Base-by-base conservation (phyloP, 2,329 filamentous ascomycete species). In the Aspergillus versicolor region DNA sequence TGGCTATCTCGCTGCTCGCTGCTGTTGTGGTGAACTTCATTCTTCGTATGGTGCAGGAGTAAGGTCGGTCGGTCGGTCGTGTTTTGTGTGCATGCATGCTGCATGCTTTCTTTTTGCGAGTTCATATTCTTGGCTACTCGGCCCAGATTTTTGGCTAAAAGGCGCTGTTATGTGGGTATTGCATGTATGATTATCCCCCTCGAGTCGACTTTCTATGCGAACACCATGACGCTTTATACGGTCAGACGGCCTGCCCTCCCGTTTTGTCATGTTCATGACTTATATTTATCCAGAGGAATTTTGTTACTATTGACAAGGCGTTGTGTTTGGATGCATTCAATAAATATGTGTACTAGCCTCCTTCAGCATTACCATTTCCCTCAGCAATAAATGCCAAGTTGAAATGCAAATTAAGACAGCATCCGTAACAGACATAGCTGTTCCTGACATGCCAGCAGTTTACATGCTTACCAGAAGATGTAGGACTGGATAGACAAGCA, bases 1-100 rank as follows among this genome's bases (percentile, higher is more conserved):
- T 99, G 75, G 91, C 93, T 48, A 83, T 97, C 67, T 89, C 93
- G 53, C 79, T 99, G 64, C 78, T 97, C 67, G 82, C 90, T 47
- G 94, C 93, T 13, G 91, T 99, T n/a, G 81, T 97, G 53, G 90
- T 97, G 70, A 99, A 99, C 80, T 97, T 99, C 73, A 88, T 96
- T 38, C 79, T 99, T 71, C 84, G 92, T 63, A 72, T 77, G 56
- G 65, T 63, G 52, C 71, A 74, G 50, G 54, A 61, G 34, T 62
- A 57, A 32, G 24, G 19, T 47, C 5, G 21, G 17, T 12, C 21
- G 13, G 44, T 12, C 37, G 37, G 37, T 15, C 17, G 9, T 40
- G 37, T 15, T 40, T 19, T 21, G 40, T 17, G n/a, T 42, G 19
- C 19, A 21, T 42, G 40, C 19, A 37, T 37, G 13, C 34, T 13